A percentile compares a stretch with the other conserved stretches of the same genome.
Evolutionary conservation across 495 filamentous ascomycete genomes (phyloP).

Genomic region (Tuber umbilicatum): DNA sequence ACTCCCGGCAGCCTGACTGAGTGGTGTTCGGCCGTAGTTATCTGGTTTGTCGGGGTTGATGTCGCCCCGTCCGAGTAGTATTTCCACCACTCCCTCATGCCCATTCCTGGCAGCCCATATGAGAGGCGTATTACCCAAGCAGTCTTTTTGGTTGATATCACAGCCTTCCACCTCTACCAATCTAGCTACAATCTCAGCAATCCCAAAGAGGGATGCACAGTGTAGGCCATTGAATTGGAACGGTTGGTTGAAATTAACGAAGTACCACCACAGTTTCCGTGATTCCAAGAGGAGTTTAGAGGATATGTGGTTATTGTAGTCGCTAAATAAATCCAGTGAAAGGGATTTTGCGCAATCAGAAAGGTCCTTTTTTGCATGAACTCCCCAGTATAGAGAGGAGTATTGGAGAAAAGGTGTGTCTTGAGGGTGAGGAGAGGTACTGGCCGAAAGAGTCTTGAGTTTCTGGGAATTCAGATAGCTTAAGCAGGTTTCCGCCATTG

Average conservation of each 20-base stretch:
- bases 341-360: too few relatives aligned
- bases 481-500: neutral
- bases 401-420: neutral
- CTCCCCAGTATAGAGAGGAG: neutral
- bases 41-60: too few relatives aligned
- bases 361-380: too few relatives aligned
- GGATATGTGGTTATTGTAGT: too few relatives aligned
- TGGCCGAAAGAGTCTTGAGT: neutral
- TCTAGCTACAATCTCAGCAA: neutral
- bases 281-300: neutral
- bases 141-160: neutral
- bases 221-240: neutral
- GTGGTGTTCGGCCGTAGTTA: too few relatives aligned
- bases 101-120: neutral
- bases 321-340: too few relatives aligned
- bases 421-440: neutral
- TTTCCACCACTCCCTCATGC: neutral
- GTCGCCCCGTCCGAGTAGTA: neutral
- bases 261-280: rapidly evolving
- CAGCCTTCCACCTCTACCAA: neutral
- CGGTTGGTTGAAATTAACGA: neutral
- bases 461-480: neutral
- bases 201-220: neutral
- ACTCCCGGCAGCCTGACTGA: neutral
- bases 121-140: neutral